Conservation (phyloP, 345 rosid species). For the Populus euphratica region DNA sequence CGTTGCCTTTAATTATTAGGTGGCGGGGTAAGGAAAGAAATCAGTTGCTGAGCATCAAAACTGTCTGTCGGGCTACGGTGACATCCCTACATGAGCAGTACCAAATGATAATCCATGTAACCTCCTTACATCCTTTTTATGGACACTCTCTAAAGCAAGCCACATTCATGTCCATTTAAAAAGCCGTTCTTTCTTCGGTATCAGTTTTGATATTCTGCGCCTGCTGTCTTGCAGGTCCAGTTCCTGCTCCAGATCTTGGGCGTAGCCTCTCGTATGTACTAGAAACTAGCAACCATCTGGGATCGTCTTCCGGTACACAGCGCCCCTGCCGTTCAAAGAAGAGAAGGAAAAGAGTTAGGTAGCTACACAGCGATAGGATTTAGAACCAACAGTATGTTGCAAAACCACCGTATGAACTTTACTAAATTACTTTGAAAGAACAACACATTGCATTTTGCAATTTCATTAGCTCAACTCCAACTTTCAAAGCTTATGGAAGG, state of each 20-base stretch:
- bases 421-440: not conserved
- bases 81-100: no score
- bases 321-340: slow-evolving; percentile 48
- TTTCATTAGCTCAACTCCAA: not conserved
- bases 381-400: not conserved
- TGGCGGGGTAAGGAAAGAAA: no score
- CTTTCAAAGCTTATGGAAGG: no score
- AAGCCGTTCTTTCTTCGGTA: no score
- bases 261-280: slow-evolving; percentile 42
- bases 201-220: no score
- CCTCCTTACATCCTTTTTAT: no score
- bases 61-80: no score
- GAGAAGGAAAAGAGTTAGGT: not conserved
- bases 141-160: no score
- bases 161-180: no score
- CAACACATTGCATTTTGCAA: not conserved
- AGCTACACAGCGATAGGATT: not conserved
- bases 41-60: no score
- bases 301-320: slow-evolving; percentile 77
- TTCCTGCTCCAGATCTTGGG: slow-evolving; percentile 33
- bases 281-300: slow-evolving; percentile 54
- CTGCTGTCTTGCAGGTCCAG: slow-evolving; percentile 6
- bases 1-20: no score
- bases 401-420: not conserved
- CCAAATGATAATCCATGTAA: no score